These are phyloP conservation scores for Cryptosporidium canis DNA, from an alignment of 169 alveolate species.

Conservation along the genomic window DNA sequence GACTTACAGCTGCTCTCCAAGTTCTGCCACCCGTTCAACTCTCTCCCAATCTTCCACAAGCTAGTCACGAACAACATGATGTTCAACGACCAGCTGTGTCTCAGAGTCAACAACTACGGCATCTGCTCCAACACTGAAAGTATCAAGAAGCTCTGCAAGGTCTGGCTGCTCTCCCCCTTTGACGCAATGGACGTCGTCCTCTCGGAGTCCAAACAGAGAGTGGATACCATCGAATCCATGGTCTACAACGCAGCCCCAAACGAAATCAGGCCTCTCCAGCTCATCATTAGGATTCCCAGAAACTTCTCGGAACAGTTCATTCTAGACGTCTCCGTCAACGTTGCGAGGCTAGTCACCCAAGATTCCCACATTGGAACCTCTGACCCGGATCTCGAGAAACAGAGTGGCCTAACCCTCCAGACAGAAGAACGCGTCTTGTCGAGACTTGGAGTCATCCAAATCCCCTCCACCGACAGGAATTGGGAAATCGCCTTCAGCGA, in stretches of 20 bases:
- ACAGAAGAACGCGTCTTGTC: not conserved
- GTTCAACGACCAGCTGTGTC: not conserved
- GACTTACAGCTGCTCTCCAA: conserved; percentile 2
- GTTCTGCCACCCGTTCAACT: conserved; percentile 4
- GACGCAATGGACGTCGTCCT: not conserved
- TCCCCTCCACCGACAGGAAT: not conserved
- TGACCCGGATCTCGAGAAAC: not conserved
- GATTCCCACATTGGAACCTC: not conserved
- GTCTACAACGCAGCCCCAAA: conserved; percentile 9
- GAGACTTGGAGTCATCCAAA: conserved; percentile 1
- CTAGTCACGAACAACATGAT: not conserved
- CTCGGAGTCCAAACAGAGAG: conserved; percentile 8
- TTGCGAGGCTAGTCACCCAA: not conserved
- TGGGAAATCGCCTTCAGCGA: not conserved
- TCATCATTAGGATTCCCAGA: conserved; percentile 17
- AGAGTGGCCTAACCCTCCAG: not conserved
- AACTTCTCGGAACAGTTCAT: not conserved
- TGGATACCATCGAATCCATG: not conserved
- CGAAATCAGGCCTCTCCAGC: conserved; percentile 31
- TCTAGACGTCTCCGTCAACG: not conserved
- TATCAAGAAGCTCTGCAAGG: conserved; percentile 4
- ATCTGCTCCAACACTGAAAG: not conserved
- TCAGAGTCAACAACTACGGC: not conserved
- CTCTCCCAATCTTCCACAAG: conserved; percentile 19
- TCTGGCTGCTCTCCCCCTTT: conserved; percentile 58